Evolutionary conservation across 225 moss, liverwort and hornwort genomes (phyloP).

Genomic region (Climacium dendroides): DNA sequence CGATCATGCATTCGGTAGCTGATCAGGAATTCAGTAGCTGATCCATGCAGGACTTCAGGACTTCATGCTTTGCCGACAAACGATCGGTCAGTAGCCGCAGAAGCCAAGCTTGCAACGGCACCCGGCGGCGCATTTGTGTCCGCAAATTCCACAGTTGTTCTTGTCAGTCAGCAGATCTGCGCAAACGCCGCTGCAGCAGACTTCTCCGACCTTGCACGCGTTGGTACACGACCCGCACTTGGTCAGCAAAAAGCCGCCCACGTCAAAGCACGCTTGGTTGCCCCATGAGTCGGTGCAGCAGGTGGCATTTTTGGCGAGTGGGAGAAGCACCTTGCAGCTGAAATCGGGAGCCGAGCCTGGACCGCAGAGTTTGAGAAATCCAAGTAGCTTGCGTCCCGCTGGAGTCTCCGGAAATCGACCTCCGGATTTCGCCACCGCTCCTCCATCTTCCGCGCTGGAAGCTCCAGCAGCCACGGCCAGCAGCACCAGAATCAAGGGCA

Average conservation of each 20-base stretch:
- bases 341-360: neutral
- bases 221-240: neutral
- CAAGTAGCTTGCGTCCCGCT: neutral
- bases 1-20: no score
- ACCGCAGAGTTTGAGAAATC: accelerated
- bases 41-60: no score
- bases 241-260: neutral
- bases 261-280: neutral
- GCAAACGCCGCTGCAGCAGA: neutral
- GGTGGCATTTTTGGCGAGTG: accelerated
- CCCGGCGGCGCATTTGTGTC: no score
- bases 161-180: neutral
- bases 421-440: neutral
- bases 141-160: neutral
- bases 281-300: accelerated
- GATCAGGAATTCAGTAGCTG: no score
- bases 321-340: accelerated
- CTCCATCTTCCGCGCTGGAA: neutral
- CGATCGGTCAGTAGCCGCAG: no score
- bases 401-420: neutral
- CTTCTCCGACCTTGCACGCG: neutral
- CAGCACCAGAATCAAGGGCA: neutral
- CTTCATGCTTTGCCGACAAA: no score
- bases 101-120: no score
- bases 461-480: neutral